Percentiles rank a stretch among this genome's conserved stretches.
These are phyloP conservation scores for Euphorbia pulcherrima DNA, from an alignment of 345 rosid species.

Conservation along the genomic window DNA sequence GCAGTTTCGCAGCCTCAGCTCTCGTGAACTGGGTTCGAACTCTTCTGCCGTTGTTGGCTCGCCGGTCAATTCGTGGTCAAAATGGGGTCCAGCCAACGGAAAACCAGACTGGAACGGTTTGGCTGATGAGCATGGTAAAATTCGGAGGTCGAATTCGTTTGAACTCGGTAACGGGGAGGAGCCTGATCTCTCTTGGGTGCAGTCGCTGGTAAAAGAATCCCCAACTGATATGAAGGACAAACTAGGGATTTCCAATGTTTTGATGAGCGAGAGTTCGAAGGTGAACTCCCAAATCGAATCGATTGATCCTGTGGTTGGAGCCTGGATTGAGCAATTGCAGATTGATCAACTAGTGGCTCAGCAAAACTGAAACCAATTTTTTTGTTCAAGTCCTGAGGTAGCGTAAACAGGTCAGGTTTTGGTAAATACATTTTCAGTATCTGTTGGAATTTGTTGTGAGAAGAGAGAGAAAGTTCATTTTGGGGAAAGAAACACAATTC, in stretches of 20 bases:
- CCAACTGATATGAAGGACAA: conserved; percentile 42
- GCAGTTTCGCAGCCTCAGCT: conserved; percentile 38
- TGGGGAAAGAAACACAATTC: conserved; percentile 26
- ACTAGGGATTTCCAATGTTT: conserved; percentile 26
- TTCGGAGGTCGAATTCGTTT: conserved; percentile 35
- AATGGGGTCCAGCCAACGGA: conserved; percentile 85
- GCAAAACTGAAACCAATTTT: conserved; percentile 51
- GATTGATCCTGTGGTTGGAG: conserved; percentile 57
- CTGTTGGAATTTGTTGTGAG: conserved; percentile 27
- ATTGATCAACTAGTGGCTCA: conserved; percentile 62
- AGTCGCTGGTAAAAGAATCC: conserved; percentile 52
- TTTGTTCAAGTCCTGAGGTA: conserved; percentile 27
- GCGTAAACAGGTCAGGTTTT: conserved; percentile 36
- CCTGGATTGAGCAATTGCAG: conserved; percentile 48
- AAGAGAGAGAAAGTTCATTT: conserved; percentile 20
- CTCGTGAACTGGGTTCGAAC: conserved; percentile 47
- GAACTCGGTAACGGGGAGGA: conserved; percentile 36
- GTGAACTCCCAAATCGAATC: conserved; percentile 39
- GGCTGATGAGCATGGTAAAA: conserved; percentile 31
- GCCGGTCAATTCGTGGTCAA: conserved; percentile 47
- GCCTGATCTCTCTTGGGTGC: conserved; percentile 55
- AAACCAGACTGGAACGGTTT: conserved; percentile 45
- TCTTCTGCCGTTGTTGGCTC: conserved; percentile 32
- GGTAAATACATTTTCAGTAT: conserved; percentile 40
- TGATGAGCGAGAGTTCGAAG: conserved; percentile 31